These are phyloP conservation scores for Fusarium pseudoanthophilum DNA, from an alignment of 2,329 filamentous ascomycete species.

Conservation along the genomic window DNA sequence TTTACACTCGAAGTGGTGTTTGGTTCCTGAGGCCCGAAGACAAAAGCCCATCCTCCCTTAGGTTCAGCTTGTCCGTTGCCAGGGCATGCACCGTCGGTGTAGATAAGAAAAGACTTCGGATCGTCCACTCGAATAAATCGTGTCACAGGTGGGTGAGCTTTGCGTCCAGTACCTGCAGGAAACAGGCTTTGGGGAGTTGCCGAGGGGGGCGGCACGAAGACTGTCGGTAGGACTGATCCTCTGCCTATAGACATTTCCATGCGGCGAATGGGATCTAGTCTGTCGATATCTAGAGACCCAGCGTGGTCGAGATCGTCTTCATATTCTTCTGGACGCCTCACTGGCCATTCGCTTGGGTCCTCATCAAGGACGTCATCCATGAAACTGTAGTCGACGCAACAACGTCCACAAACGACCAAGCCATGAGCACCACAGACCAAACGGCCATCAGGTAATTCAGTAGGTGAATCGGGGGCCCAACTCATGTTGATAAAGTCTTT, in stretches of 20 bases:
- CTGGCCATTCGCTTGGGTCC: not conserved
- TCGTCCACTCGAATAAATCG: slow-evolving; percentile 24
- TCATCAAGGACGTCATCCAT: slow-evolving; percentile 43
- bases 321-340: not conserved
- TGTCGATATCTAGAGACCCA: not conserved
- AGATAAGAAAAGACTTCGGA: slow-evolving; percentile 50
- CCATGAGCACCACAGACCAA: slow-evolving; percentile 51
- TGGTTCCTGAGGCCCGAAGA: slow-evolving; percentile 25
- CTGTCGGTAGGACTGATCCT: slow-evolving; percentile 25
- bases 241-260: not conserved
- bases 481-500: not conserved
- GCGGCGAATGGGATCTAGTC: not conserved
- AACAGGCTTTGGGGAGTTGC: not conserved
- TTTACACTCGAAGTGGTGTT: not conserved
- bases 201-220: slow-evolving; percentile 18
- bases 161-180: not conserved
- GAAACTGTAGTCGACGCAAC: slow-evolving; percentile 52
- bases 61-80: slow-evolving; percentile 53
- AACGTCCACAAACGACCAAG: slow-evolving; percentile 47
- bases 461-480: not conserved
- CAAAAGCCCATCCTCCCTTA: slow-evolving; percentile 54
- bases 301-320: not conserved
- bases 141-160: not conserved
- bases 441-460: slow-evolving; percentile 49
- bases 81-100: slow-evolving; percentile 57